phyloP scores from a whole-genome alignment of 257 asterid genomes.

The Primulina eburnea region DNA sequence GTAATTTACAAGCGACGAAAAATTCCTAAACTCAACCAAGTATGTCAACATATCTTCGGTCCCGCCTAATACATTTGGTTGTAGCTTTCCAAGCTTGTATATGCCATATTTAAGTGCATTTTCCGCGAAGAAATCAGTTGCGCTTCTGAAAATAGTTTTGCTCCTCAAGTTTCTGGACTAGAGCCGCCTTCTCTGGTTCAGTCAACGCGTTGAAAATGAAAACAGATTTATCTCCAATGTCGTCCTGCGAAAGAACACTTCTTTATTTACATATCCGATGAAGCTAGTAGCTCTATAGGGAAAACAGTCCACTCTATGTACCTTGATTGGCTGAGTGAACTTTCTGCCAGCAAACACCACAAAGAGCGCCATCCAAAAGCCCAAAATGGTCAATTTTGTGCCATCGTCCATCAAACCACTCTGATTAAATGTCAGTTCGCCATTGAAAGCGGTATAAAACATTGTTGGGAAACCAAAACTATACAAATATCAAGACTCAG shows the following conservation, averaged over 20 bases:
- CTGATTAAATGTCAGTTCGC: constrained; percentile 30
- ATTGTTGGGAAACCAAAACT: background rate
- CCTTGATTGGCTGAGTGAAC: constrained; percentile 91
- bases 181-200: constrained; percentile 56
- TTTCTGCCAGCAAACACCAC: constrained; percentile 86
- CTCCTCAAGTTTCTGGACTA: constrained; percentile 48
- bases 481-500: background rate
- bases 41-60: no score
- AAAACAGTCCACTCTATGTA: constrained; percentile 10
- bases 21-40: no score
- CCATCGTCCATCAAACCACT: constrained; percentile 82
- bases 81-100: background rate
- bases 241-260: constrained; percentile 54
- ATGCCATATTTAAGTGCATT: no score
- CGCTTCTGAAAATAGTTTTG: constrained; percentile 37
- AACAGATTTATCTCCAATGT: constrained; percentile 89
- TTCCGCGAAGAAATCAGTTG: constrained; percentile 6
- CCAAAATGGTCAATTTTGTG: constrained; percentile 54
- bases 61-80: background rate
- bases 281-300: background rate
- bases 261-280: background rate
- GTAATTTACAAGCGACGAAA: no score
- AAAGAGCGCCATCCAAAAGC: constrained; percentile 81
- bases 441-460: background rate
- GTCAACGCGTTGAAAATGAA: constrained; percentile 74